Conservation (phyloP, 1,284 basidiomycete species). For the Microstroma glucosiphilum region DNA sequence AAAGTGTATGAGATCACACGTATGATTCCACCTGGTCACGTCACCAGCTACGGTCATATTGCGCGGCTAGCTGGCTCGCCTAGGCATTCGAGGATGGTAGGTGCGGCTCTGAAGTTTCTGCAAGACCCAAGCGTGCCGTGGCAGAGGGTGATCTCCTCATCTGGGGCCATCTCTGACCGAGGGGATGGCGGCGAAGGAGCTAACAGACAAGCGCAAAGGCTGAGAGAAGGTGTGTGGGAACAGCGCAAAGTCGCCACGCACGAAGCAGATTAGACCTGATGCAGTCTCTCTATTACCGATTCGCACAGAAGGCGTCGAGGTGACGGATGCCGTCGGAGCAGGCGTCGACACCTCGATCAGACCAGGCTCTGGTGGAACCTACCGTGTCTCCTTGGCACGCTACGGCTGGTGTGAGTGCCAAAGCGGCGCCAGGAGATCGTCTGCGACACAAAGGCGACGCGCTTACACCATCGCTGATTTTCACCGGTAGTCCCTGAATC, state of each 20-base stretch:
- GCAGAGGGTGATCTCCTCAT: constrained; percentile 41
- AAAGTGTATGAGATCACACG: constrained; percentile 40
- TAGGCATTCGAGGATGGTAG: constrained; percentile 40
- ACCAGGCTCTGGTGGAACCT: constrained; percentile 11
- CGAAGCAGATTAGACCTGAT: too few species aligned
- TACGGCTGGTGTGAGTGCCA: constrained; percentile 29
- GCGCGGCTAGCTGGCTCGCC: constrained; percentile 31
- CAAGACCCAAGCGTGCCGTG: constrained; percentile 35
- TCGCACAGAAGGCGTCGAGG: constrained; percentile 28
- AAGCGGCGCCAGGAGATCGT: neutral
- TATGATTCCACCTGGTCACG: constrained; percentile 34
- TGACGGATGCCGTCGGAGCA: constrained; percentile 23
- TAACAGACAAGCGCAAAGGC: constrained; percentile 29
- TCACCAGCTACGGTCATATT: constrained; percentile 48
- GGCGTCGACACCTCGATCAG: constrained; percentile 19
- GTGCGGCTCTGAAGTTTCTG: constrained; percentile 40
- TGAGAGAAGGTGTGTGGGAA: constrained; percentile 13
- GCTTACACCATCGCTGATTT: neutral
- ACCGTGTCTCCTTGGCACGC: constrained; percentile 17
- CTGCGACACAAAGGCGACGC: neutral
- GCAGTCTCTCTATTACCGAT: constrained; percentile 4
- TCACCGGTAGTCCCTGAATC: neutral
- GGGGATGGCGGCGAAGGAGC: constrained; percentile 45
- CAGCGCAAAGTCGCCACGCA: too few species aligned
- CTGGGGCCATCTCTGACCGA: constrained; percentile 42